Percentiles rank a stretch among this genome's conserved stretches.
Conservation (phyloP, 139 green algal species). For the Nannochloris sp. region DNA sequence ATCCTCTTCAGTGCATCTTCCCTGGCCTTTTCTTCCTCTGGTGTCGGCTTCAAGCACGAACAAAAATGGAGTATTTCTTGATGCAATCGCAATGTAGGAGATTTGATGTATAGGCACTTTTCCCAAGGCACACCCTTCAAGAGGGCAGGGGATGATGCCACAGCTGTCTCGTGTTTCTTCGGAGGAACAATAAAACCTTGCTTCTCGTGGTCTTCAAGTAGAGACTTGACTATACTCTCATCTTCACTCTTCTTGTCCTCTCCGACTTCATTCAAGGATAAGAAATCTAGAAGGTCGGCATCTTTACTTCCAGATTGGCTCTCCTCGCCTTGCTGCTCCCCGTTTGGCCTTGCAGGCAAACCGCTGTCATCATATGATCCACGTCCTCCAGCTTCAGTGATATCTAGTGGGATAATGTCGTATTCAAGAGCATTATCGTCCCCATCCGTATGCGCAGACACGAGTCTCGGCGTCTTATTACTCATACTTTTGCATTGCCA, state of each 20-base stretch:
- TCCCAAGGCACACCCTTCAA: slow-evolving; percentile 18
- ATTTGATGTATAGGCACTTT: slow-evolving; percentile 22
- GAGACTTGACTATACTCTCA: no score
- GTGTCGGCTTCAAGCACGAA: slow-evolving; percentile 55
- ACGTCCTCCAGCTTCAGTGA: not conserved
- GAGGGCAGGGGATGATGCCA: slow-evolving; percentile 3
- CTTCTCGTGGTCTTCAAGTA: no score
- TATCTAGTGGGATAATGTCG: not conserved
- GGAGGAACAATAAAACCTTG: no score
- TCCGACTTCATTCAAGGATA: no score
- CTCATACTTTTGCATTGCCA: slow-evolving; percentile 1
- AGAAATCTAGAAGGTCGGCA: no score
- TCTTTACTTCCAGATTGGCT: no score
- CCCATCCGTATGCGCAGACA: not conserved
- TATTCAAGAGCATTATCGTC: not conserved
- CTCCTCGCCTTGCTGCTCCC: no score
- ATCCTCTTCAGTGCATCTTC: slow-evolving; percentile 42
- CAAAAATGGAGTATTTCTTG: slow-evolving; percentile 72
- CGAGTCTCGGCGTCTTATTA: not conserved
- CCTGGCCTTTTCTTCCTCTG: slow-evolving; percentile 38
- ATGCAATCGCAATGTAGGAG: slow-evolving; percentile 45
- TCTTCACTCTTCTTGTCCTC: no score
- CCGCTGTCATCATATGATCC: not conserved
- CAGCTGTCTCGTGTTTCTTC: no score
- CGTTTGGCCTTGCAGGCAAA: no score